Conservation (phyloP, 495 filamentous ascomycete species). For the Aspergillus haitiensis region DNA sequence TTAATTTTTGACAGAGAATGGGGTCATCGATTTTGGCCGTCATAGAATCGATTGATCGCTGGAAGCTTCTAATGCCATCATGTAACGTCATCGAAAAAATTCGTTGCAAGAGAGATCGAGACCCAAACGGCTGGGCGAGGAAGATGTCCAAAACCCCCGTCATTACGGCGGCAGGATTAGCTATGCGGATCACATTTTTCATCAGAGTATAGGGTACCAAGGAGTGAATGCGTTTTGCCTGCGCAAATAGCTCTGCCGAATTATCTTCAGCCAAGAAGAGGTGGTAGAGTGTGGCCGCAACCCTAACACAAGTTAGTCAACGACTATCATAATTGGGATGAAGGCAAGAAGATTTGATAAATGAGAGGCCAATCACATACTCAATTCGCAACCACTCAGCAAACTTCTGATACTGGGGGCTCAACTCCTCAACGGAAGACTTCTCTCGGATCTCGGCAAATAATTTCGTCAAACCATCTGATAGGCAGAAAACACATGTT, state of each 20-base stretch:
- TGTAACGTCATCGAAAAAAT: conserved; percentile 90
- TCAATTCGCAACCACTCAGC: conserved; percentile 98
- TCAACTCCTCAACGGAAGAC: conserved; percentile 78
- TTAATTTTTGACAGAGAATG: conserved; percentile 78
- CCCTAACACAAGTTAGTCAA: conserved; percentile 40
- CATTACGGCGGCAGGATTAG: conserved; percentile 97
- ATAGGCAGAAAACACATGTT: not conserved
- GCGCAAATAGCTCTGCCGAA: conserved; percentile 91
- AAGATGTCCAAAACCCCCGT: conserved; percentile 88
- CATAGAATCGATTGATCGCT: conserved; percentile 80
- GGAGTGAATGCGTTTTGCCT: conserved; percentile 89
- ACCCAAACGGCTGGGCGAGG: conserved; percentile 89
- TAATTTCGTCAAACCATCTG: conserved; percentile 86
- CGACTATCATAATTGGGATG: not conserved
- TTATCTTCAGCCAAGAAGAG: conserved; percentile 98
- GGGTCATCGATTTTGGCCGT: conserved; percentile 71
- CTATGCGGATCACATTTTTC: conserved; percentile 95
- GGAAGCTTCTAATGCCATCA: conserved; percentile 81
- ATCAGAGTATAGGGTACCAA: conserved; percentile 87
- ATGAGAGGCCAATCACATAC: conserved; percentile 30
- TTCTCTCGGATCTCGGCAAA: conserved; percentile 92
- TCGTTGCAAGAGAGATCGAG: conserved; percentile 84
- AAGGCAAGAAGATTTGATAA: not conserved
- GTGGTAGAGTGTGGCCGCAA: conserved; percentile 95
- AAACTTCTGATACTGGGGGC: conserved; percentile 95